Conservation (phyloP, 179 eudicot genomes). For the Carnegiea gigantea region DNA sequence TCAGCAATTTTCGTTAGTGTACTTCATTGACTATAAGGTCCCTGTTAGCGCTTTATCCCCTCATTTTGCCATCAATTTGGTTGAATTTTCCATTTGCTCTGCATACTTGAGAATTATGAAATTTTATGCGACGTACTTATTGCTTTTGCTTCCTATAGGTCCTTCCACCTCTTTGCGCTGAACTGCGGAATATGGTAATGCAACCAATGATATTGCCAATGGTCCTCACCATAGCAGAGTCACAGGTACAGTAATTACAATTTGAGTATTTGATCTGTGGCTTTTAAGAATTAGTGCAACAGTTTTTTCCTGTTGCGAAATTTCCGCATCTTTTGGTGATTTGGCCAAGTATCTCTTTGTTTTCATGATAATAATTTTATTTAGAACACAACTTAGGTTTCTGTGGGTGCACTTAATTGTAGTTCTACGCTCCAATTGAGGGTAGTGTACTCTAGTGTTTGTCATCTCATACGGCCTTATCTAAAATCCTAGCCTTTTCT, state of each 20-base stretch:
- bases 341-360: not conserved
- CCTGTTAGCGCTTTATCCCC: not conserved
- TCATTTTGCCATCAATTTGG: slow-evolving; percentile 4
- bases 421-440: too few species aligned
- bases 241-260: slow-evolving; percentile 60
- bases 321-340: not conserved
- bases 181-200: slow-evolving; percentile 93
- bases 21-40: slow-evolving; percentile 1
- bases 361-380: not conserved
- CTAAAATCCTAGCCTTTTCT: not conserved
- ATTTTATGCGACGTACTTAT: not conserved
- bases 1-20: not conserved
- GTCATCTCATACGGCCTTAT: not conserved
- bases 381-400: not conserved
- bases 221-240: slow-evolving; percentile 97
- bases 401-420: not conserved
- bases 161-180: slow-evolving; percentile 98
- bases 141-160: slow-evolving; percentile 54
- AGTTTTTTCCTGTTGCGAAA: not conserved
- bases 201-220: slow-evolving; percentile 98
- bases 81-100: not conserved
- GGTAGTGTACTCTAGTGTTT: not conserved
- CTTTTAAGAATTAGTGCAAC: not conserved
- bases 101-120: not conserved
- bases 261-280: not conserved